Conservation (phyloP, 2,329 filamentous ascomycete genomes). For the Ophiostoma ulmi region DNA sequence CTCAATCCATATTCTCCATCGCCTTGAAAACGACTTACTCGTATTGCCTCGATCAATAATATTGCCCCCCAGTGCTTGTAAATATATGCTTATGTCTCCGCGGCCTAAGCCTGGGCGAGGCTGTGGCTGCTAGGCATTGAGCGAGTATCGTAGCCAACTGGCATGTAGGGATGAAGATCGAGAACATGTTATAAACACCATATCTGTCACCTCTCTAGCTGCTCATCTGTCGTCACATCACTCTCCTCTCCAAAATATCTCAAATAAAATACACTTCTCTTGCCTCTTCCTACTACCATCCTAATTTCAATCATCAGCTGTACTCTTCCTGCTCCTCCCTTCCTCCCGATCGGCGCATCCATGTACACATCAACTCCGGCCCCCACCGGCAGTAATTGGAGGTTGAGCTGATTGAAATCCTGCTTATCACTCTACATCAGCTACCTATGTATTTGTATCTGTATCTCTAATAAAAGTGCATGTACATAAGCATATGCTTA, state of each 20-base stretch:
- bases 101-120: neutral
- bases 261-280: no score
- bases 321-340: conserved; percentile 3
- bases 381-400: neutral
- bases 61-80: neutral
- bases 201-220: neutral
- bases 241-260: no score
- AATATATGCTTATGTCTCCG: no score
- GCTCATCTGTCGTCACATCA: no score
- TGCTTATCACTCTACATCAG: neutral
- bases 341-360: neutral
- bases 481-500: neutral
- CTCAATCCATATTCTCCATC: neutral
- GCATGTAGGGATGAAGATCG: neutral
- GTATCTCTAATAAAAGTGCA: no score
- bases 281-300: no score
- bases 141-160: neutral
- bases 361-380: neutral
- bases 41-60: neutral
- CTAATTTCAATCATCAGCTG: neutral
- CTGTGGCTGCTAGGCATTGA: neutral
- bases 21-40: neutral
- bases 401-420: neutral
- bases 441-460: no score
- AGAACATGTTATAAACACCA: neutral